Conservation (phyloP, 176 grass and related monocot genomes). For the Typha latifolia region DNA sequence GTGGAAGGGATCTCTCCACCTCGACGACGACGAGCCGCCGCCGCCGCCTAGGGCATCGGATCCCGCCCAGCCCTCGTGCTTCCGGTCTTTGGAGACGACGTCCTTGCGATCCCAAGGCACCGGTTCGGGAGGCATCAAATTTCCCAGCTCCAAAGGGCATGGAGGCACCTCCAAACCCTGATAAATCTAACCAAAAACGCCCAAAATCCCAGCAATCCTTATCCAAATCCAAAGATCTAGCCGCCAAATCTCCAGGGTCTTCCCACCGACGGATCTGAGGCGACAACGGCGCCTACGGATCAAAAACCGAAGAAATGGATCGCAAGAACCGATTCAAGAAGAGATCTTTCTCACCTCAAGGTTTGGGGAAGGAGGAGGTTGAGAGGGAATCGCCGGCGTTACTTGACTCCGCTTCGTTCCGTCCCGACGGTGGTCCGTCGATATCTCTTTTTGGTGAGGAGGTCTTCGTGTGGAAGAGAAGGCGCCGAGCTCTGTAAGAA, state of each 20-base stretch:
- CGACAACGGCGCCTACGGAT: background rate
- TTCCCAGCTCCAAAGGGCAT: conserved; percentile 21
- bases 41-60: conserved; percentile 3
- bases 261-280: background rate
- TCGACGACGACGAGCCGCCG: conserved; percentile 3
- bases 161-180: background rate
- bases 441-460: background rate
- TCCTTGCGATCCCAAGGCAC: conserved; percentile 28
- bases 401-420: background rate
- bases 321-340: background rate
- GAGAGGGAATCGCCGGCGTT: background rate
- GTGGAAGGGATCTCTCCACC: conserved; percentile 21
- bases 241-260: background rate
- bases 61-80: conserved; percentile 6
- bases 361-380: background rate
- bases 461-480: background rate
- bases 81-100: conserved; percentile 16
- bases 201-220: background rate
- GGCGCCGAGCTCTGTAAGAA: background rate
- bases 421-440: background rate
- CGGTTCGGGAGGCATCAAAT: conserved; percentile 30
- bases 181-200: background rate
- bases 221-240: background rate
- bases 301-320: background rate
- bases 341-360: background rate